Percentiles rank a stretch among this genome's conserved stretches.
phyloP scores from a whole-genome alignment of 2,329 filamentous ascomycete species.

The Onygenales sp. region DNA sequence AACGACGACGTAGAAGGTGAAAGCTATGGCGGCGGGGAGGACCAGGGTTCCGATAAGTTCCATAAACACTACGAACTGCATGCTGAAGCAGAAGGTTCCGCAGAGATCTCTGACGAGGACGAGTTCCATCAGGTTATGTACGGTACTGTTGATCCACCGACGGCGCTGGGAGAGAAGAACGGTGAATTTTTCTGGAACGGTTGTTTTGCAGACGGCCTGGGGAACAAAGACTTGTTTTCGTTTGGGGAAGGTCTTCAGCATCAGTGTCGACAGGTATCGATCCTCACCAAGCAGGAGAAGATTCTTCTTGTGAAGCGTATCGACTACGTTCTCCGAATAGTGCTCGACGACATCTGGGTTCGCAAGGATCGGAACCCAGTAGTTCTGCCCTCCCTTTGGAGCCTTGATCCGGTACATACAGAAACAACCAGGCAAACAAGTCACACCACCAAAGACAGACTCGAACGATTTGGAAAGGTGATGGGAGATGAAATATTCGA shows the following conservation, averaged over 20 bases:
- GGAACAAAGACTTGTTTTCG: conserved; percentile 98
- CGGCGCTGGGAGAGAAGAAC: conserved; percentile 89
- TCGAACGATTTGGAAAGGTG: conserved; percentile 96
- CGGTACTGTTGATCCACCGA: conserved; percentile 98
- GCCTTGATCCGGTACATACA: conserved; percentile 99
- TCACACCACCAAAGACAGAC: conserved; percentile 97
- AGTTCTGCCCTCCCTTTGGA: conserved; percentile 95
- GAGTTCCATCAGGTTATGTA: conserved; percentile 97
- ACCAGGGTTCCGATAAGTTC: conserved; percentile 92
- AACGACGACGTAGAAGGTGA: conserved; percentile 90
- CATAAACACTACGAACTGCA: conserved; percentile 97
- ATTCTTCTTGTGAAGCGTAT: conserved; percentile 97
- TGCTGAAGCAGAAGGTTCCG: conserved; percentile 98
- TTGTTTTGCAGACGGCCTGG: conserved; percentile 97
- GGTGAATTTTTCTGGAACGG: conserved; percentile 84
- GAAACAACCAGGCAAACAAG: conserved; percentile 96
- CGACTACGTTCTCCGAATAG: conserved; percentile 98
- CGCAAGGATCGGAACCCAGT: conserved; percentile 97
- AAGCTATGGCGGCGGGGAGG: conserved; percentile 88
- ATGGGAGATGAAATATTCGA: conserved; percentile 94
- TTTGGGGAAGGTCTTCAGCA: conserved; percentile 98
- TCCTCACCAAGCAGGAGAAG: conserved; percentile 84
- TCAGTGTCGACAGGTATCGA: conserved; percentile 90
- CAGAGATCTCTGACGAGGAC: conserved; percentile 91
- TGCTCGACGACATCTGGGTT: conserved; percentile 98